phyloP scores from a whole-genome alignment of 2,329 filamentous ascomycete species.

The Apiospora rasikravindrae region DNA sequence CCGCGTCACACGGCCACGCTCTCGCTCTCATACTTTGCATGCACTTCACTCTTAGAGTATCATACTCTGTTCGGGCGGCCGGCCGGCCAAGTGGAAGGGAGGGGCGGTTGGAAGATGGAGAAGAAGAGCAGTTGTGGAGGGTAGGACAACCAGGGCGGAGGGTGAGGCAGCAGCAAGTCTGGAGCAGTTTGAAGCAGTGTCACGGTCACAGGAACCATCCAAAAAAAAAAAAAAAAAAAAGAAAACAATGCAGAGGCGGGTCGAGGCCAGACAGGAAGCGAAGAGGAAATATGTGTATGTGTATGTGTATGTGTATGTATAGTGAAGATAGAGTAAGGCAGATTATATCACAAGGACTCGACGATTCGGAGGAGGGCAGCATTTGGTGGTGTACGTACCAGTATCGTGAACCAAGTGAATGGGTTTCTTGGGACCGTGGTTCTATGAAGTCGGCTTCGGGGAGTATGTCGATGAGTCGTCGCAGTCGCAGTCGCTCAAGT shows the following conservation, averaged over 20 bases:
- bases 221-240: not conserved
- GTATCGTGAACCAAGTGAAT: conserved; percentile 12
- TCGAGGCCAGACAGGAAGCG: conserved; percentile 7
- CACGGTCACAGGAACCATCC: not conserved
- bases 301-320: not conserved
- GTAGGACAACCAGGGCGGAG: conserved; percentile 14
- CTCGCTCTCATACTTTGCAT: conserved; percentile 2
- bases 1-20: not conserved
- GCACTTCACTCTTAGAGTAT: conserved; percentile 13
- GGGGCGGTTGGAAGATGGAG: not conserved
- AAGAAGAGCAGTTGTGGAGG: not conserved
- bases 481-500: conserved; percentile 1
- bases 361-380: not conserved
- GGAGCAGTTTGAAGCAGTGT: conserved; percentile 15
- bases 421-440: not conserved
- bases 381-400: conserved; percentile 8
- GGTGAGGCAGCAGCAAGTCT: conserved; percentile 13
- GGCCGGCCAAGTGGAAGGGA: not conserved
- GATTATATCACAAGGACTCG: not conserved
- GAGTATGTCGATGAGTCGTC: not conserved
- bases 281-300: not conserved
- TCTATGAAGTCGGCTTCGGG: not conserved
- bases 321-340: not conserved
- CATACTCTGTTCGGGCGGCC: not conserved
- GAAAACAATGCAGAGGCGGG: not conserved